Conservation (phyloP, 75 land plant genomes). For the Cunninghamia lanceolata region DNA sequence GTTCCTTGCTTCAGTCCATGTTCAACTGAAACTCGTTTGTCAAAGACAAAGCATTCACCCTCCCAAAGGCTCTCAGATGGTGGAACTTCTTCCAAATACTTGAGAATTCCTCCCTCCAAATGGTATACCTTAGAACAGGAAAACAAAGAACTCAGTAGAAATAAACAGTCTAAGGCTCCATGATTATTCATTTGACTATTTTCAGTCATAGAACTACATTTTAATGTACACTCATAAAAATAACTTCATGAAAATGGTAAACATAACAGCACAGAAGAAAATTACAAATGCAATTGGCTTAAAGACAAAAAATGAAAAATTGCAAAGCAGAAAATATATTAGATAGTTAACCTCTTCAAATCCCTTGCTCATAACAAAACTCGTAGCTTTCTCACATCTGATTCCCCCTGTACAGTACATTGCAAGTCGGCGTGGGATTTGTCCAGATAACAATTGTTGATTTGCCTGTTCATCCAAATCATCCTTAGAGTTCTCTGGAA, state of each 20-base stretch:
- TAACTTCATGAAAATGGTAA: neutral
- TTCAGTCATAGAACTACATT: neutral
- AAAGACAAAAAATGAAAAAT: neutral
- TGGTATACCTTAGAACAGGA: constrained; percentile 74
- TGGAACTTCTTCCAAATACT: constrained; percentile 85
- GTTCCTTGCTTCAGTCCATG: constrained; percentile 84
- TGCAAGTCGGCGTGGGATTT: constrained; percentile 65
- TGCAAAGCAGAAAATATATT: neutral
- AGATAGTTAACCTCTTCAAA: constrained; percentile 76
- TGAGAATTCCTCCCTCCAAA: constrained; percentile 93
- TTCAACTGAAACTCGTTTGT: constrained; percentile 93
- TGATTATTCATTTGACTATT: neutral
- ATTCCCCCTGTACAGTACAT: constrained; percentile 99
- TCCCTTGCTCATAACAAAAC: constrained; percentile 80
- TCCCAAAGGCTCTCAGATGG: constrained; percentile 87
- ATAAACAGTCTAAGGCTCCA: neutral
- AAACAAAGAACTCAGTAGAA: neutral
- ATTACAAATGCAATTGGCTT: neutral
- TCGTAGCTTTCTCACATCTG: constrained; percentile 97
- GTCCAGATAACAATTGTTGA: neutral
- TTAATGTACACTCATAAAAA: neutral
- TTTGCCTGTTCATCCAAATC: constrained; percentile 2
- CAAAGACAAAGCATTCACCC: constrained; percentile 99
- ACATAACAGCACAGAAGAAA: neutral
- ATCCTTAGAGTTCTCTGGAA: constrained; percentile 3